These are phyloP conservation scores for Candida verbasci DNA, from an alignment of 805 yeast genomes.

Conservation along the genomic window DNA sequence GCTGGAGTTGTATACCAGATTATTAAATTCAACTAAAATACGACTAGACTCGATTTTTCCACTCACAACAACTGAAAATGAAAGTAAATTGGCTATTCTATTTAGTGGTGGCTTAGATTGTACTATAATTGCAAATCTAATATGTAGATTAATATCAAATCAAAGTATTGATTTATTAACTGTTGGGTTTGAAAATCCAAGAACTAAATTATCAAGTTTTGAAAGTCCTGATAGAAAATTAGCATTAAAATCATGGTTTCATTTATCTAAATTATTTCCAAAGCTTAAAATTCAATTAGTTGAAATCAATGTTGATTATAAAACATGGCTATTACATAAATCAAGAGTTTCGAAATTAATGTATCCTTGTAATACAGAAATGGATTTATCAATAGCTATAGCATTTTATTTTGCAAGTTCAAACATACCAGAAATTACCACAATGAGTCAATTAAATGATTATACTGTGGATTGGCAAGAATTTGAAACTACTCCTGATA, in stretches of 20 bases:
- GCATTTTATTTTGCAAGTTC: conserved; percentile 84
- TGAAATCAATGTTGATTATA: conserved; percentile 71
- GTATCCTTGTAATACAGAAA: conserved; percentile 82
- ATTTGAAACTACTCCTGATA: conserved; percentile 11
- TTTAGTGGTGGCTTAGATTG: conserved; percentile 98
- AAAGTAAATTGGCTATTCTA: conserved; percentile 39
- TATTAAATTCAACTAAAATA: conserved; percentile 11
- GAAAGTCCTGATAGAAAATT: conserved; percentile 85
- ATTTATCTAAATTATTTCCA: conserved; percentile 40
- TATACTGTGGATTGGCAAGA: conserved; percentile 16
- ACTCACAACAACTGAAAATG: conserved; percentile 28
- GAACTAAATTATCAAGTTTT: conserved; percentile 55
- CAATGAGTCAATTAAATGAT: conserved; percentile 12
- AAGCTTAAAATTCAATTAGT: conserved; percentile 45
- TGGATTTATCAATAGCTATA: conserved; percentile 93
- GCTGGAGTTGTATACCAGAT: conserved; percentile 3
- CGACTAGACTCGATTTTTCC: conserved; percentile 64
- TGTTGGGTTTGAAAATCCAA: conserved; percentile 88
- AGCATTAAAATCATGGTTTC: conserved; percentile 59
- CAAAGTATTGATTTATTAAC: conserved; percentile 67
- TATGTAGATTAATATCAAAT: conserved; percentile 13
- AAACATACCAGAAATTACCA: conserved; percentile 22
- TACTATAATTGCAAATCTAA: conserved; percentile 65
- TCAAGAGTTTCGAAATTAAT: conserved; percentile 59
- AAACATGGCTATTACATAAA: conserved; percentile 51